Percentiles rank a stretch among this genome's conserved stretches.
These are phyloP conservation scores for Naganishia randhawae DNA, from an alignment of 768 basidiomycete genomes.

Conservation along the genomic window DNA sequence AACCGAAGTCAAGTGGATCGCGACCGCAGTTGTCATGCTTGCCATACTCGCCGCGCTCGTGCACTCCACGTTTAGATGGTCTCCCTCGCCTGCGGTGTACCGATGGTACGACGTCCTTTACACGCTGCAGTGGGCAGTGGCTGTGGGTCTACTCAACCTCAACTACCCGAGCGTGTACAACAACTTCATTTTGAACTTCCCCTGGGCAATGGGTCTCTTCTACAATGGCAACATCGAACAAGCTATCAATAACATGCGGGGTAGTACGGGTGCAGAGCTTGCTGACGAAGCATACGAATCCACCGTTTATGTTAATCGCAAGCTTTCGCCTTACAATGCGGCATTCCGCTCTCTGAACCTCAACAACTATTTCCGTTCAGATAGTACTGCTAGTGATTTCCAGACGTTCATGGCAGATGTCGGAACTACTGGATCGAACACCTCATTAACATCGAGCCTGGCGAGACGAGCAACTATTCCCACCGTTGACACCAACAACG, in stretches of 20 bases:
- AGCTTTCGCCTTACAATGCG: constrained; percentile 72
- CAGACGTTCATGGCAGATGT: constrained; percentile 19
- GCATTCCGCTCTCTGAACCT: constrained; percentile 30
- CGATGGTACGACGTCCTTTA: constrained; percentile 76
- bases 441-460: constrained; percentile 15
- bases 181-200: constrained; percentile 77
- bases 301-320: constrained; percentile 73
- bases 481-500: constrained; percentile 34
- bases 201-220: constrained; percentile 75
- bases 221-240: constrained; percentile 63
- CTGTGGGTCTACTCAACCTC: constrained; percentile 69
- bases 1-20: constrained; percentile 70
- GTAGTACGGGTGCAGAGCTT: constrained; percentile 72
- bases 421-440: constrained; percentile 10
- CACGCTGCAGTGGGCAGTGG: constrained; percentile 79
- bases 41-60: constrained; percentile 59
- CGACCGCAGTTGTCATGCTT: constrained; percentile 58
- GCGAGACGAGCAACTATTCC: constrained; percentile 38
- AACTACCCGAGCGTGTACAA: constrained; percentile 83
- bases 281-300: constrained; percentile 61
- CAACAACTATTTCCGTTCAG: constrained; percentile 58
- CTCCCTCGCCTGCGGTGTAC: constrained; percentile 61
- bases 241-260: constrained; percentile 77
- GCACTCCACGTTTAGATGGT: constrained; percentile 49
- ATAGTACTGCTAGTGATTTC: constrained; percentile 32